Evolutionary conservation across 345 rosid genomes (phyloP).

Genomic region (Angophora floribunda): DNA sequence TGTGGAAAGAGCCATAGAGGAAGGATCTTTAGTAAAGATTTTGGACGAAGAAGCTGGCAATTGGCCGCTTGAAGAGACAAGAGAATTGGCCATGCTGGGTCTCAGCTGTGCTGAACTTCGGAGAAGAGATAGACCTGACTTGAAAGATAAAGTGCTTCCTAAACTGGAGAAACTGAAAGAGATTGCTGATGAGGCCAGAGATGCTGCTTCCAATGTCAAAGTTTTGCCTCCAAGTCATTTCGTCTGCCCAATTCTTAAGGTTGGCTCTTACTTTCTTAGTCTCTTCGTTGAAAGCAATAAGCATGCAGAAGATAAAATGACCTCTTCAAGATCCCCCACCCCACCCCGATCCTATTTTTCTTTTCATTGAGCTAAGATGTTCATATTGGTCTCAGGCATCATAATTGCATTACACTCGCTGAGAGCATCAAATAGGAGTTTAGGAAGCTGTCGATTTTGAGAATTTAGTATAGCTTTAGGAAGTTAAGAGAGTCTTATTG

Average conservation of each 20-base stretch:
- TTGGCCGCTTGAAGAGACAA: slow-evolving; percentile 75
- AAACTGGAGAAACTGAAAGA: slow-evolving; percentile 46
- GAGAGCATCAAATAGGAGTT: not conserved
- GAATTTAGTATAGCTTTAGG: not conserved
- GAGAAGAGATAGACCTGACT: slow-evolving; percentile 63
- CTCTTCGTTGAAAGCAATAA: not conserved
- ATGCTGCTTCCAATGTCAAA: not conserved
- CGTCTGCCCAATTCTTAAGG: slow-evolving; percentile 79
- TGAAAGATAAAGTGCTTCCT: slow-evolving; percentile 59
- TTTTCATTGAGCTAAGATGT: not conserved
- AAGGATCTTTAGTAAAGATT: slow-evolving; percentile 26
- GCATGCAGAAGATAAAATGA: not conserved
- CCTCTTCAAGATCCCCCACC: not conserved
- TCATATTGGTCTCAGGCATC: not conserved
- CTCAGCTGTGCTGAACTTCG: slow-evolving; percentile 71
- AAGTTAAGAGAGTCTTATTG: not conserved
- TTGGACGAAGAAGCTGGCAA: slow-evolving; percentile 64
- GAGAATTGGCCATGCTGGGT: slow-evolving; percentile 57
- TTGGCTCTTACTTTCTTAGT: not conserved
- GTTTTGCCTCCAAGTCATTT: slow-evolving; percentile 50
- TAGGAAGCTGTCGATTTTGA: not conserved
- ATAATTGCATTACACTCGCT: not conserved
- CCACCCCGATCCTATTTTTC: not conserved
- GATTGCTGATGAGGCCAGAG: slow-evolving; percentile 32
- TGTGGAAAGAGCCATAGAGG: slow-evolving; percentile 53